Evolutionary conservation across 805 yeast species (phyloP).

Genomic region (Starmerella geochares): DNA sequence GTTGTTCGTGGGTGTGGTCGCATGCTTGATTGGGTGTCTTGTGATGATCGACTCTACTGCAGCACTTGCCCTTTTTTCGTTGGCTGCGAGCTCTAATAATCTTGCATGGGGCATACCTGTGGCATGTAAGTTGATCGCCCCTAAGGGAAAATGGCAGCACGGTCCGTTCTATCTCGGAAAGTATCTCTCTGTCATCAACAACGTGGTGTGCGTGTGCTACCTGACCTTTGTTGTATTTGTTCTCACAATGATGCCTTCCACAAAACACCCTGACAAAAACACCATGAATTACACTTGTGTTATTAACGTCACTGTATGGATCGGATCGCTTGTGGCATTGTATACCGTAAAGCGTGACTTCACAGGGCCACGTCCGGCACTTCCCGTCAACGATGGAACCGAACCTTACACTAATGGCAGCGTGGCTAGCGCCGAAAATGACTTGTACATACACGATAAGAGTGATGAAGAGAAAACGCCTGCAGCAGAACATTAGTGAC

Average conservation of each 20-base stretch:
- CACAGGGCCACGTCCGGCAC: background rate
- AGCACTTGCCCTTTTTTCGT: constrained; percentile 54
- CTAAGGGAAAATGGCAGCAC: constrained; percentile 35
- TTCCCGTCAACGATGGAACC: background rate
- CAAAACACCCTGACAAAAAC: constrained; percentile 31
- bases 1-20: constrained; percentile 41
- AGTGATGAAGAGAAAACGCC: background rate
- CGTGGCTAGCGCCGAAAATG: no score
- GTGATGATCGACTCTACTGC: constrained; percentile 51
- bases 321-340: constrained; percentile 19
- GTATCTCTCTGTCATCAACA: constrained; percentile 37
- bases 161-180: constrained; percentile 59
- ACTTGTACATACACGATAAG: background rate
- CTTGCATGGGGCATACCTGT: constrained; percentile 57
- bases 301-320: constrained; percentile 52
- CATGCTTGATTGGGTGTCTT: constrained; percentile 45
- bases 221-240: constrained; percentile 42
- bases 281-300: constrained; percentile 64
- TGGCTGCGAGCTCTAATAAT: constrained; percentile 53
- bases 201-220: constrained; percentile 42
- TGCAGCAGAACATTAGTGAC: no score
- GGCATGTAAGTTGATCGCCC: constrained; percentile 38
- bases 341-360: constrained; percentile 6
- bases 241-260: constrained; percentile 52
- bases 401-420: background rate